Evolutionary conservation across 2,329 filamentous ascomycete genomes (phyloP).

Genomic region (Microsporum canis): DNA sequence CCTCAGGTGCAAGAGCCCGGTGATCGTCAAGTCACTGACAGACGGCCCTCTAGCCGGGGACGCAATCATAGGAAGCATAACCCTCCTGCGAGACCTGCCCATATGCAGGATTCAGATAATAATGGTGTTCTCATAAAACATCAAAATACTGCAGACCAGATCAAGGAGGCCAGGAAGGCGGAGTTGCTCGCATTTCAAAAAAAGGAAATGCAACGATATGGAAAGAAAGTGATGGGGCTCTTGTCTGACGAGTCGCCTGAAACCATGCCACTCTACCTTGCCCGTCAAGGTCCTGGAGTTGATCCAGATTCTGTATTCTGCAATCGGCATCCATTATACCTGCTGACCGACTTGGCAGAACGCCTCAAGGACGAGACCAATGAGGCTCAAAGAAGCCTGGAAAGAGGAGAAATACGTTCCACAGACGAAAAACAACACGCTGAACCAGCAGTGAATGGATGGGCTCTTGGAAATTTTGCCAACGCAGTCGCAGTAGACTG

Average conservation of each 20-base stretch:
- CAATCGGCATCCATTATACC: not conserved
- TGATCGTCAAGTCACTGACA: not conserved
- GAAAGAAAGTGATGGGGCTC: slow-evolving; percentile 3
- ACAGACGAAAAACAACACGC: not conserved
- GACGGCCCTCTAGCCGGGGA: not conserved
- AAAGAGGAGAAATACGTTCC: not conserved
- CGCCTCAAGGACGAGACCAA: not conserved
- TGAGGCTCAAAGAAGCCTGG: not conserved
- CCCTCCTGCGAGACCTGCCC: not conserved
- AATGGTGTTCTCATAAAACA: not conserved
- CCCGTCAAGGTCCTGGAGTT: slow-evolving; percentile 20
- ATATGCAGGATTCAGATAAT: not conserved
- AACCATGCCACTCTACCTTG: slow-evolving; percentile 4
- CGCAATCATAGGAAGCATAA: not conserved
- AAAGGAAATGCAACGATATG: slow-evolving; percentile 3
- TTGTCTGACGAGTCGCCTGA: not conserved
- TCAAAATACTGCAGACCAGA: not conserved
- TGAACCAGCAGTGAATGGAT: not conserved
- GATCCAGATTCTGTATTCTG: slow-evolving; percentile 15
- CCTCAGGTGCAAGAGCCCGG: not conserved
- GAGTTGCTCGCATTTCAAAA: slow-evolving; percentile 17
- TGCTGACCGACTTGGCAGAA: not conserved
- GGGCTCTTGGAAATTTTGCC: not conserved
- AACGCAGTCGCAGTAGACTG: slow-evolving; percentile 16
- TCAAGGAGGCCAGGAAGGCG: slow-evolving; percentile 8